Evolutionary conservation across 1,284 basidiomycete genomes (phyloP), one percentile per base, ranked within the genome.

Genomic region (Leccinum solheimii): DNA sequence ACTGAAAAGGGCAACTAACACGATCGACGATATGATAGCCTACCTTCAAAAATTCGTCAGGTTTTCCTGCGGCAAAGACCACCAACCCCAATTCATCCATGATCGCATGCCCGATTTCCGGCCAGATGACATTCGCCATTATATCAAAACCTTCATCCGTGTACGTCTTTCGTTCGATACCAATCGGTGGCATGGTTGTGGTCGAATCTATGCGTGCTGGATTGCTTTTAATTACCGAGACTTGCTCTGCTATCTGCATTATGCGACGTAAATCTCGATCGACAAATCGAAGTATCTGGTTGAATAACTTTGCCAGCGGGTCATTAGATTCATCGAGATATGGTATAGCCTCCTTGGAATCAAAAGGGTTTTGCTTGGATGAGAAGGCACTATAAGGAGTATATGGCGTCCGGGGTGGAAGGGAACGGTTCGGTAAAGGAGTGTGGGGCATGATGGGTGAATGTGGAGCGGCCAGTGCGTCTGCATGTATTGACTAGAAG

Each of bases 11-110:
- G 5, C 58, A 43, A 14, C 49, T 52, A 43, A 59, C 16, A 5
- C 14, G 50, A 40, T 43, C 27, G 36, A 54, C 5, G 8, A 58
- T 32, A n/a, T 8, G 55, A 59, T 21, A 23, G 16, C 26, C 61
- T 61, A 94, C 94, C 80, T 88, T 90, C 62, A 93, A 88, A 72
- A 99, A 94, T 63, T 95, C 92, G 62, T 92, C 86, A 5, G 97
- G 92, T 59, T 91, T 85, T 3, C 97, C 97, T 6, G 91, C 92
- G 34, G 96, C 90, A 72, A 98, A 99, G 3, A 99, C 86, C 5
- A 86, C 77, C 36, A 77, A 78, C 1, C 95, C 95, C 40, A 98
- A 78, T 69, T 95, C 92, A 65, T 91, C 87, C 79, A 94, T 88
- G 57, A 98, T 85, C 0, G 89, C 83, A 30, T 82, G 79, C 4